Percentiles rank a stretch among this genome's conserved stretches.
phyloP scores from a whole-genome alignment of 1,284 basidiomycete genomes.

The Trichosporon ovoides region DNA sequence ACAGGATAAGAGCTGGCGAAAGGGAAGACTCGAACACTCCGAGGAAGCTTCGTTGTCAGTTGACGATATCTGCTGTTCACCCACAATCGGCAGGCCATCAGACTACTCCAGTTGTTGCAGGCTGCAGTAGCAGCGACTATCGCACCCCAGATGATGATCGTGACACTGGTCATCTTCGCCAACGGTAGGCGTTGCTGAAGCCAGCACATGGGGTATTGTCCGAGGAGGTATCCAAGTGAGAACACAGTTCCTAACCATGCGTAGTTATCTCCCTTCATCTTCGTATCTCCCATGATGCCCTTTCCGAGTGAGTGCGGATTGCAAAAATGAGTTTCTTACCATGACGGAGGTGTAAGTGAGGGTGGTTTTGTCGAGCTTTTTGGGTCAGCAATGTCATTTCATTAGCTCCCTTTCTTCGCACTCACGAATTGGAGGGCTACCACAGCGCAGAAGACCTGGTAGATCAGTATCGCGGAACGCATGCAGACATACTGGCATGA shows the following conservation, averaged over 20 bases:
- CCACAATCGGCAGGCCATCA: slow-evolving; percentile 25
- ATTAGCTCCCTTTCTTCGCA: no score
- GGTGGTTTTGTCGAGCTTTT: slow-evolving; percentile 19
- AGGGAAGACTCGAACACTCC: slow-evolving; percentile 18
- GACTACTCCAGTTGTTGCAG: slow-evolving; percentile 17
- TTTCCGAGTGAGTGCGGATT: no score
- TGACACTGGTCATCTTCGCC: slow-evolving; percentile 15
- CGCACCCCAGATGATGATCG: slow-evolving; percentile 20
- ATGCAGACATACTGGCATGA: background rate
- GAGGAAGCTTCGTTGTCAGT: slow-evolving; percentile 11
- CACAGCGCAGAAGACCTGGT: slow-evolving; percentile 10
- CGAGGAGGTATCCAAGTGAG: slow-evolving; percentile 24
- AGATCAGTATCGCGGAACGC: slow-evolving; percentile 4
- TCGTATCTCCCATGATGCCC: no score
- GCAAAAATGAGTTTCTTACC: no score
- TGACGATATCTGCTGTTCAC: background rate
- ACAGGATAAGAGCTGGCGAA: slow-evolving; percentile 19
- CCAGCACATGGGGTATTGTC: slow-evolving; percentile 24
- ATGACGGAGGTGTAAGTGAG: slow-evolving; percentile 14
- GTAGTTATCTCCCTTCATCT: slow-evolving; percentile 6
- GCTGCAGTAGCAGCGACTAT: slow-evolving; percentile 20
- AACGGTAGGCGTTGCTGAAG: slow-evolving; percentile 22
- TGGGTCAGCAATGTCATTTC: background rate
- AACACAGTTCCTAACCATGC: slow-evolving; percentile 22
- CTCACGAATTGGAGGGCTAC: slow-evolving; percentile 17